Evolutionary conservation across 208 protist genomes (phyloP).

Genomic region (Leishmania amazonensis): DNA sequence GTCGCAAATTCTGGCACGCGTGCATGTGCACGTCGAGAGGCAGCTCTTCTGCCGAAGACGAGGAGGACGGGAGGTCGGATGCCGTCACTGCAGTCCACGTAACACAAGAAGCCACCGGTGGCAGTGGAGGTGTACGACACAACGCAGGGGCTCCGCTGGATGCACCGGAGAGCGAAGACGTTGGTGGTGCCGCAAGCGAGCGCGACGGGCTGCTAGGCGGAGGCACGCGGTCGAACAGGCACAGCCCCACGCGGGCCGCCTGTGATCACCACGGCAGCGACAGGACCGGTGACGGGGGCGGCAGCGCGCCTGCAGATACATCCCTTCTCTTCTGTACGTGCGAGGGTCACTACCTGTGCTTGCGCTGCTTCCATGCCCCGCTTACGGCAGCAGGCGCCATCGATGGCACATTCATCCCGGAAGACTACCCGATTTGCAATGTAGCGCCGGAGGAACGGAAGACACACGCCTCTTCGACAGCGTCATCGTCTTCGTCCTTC

Average conservation of each 20-base stretch:
- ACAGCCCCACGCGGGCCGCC: background rate
- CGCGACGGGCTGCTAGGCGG: conserved; percentile 1
- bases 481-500: background rate
- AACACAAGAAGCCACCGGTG: background rate
- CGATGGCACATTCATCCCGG: background rate
- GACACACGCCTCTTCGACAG: background rate
- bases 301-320: background rate
- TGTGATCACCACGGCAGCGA: background rate
- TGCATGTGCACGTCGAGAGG: background rate
- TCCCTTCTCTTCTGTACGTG: conserved; percentile 20
- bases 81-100: background rate
- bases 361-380: conserved; percentile 9
- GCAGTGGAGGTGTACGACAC: background rate
- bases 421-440: background rate
- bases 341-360: conserved; percentile 25
- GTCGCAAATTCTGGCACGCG: background rate
- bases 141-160: background rate
- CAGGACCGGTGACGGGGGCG: background rate
- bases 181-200: background rate
- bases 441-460: conserved; percentile 10
- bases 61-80: background rate
- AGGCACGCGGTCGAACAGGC: background rate
- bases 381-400: background rate
- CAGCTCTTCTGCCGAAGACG: background rate
- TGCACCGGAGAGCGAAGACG: background rate